Base-by-base conservation (phyloP, 441 rosid species). In the Pelargonium exstipulatum region DNA sequence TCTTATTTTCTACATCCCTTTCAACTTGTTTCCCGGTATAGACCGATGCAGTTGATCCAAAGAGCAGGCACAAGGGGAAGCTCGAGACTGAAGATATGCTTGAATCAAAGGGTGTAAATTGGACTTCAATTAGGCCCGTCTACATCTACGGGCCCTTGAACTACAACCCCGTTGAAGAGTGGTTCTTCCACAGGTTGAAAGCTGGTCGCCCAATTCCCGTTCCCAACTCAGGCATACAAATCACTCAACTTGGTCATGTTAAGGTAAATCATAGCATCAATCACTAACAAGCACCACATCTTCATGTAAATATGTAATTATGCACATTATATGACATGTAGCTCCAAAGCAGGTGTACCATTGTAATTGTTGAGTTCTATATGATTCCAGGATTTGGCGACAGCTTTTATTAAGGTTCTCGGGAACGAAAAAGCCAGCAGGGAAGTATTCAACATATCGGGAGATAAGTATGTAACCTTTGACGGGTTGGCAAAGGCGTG, bases 61-160 rank as follows among this genome's bases (percentile, higher is more conserved):
- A 94, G 84, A 94, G 99, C 73, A 84, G 97, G 85, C 97, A 94
- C 86, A 90, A 87, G 90, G 97, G 97, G 69, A 91, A 91, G 85
- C 89, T 90, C 43, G 92, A 85, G 67, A 90, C 96, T 0, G 99
- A 94, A 80, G 83, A 77, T 78, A 73, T 91, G 60, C 72, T 90
- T 16, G 75, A 75, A 69, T 79, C 91, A 62, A 91, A 76, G 29
- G 90, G 78, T 69, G 95, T 91, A 69, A 94, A 94, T 80, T 94
- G 91, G 88, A 91, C 99, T 78, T 91, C 97, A 9, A 3, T 89
- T 37, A 80, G 99, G 75, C 94, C 97, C 6, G 97, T 94, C 69
- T 91, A 90, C 80, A 91, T 94, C 60, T 94, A 91, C 40, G 97
- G 99, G 12, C 97, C 96, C 67, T 80, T 94, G 81, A 94, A 94